Conservation (phyloP, 257 asterid genomes). For the Capsicum pubescens region DNA sequence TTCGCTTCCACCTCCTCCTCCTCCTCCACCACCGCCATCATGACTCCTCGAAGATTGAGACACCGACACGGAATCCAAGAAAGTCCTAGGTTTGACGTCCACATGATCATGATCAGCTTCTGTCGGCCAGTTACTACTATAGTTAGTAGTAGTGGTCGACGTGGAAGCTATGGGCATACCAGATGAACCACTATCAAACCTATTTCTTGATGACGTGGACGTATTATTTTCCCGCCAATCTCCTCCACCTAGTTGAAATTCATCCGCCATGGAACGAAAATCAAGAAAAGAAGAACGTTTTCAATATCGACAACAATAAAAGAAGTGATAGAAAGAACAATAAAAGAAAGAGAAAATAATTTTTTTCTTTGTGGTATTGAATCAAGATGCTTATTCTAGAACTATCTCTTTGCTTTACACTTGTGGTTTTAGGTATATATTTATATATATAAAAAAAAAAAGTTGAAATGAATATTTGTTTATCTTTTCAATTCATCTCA, state of each 20-base stretch:
- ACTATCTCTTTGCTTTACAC: conserved; percentile 1
- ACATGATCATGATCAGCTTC: conserved; percentile 40
- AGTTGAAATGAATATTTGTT: conserved; percentile 50
- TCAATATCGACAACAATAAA: neutral
- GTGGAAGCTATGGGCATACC: conserved; percentile 33
- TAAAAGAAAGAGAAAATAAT: neutral
- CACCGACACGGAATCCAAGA: conserved; percentile 49
- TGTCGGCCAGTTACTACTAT: conserved; percentile 61
- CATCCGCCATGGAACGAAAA: conserved; percentile 60
- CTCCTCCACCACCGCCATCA: neutral
- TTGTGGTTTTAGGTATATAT: conserved; percentile 14
- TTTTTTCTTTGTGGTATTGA: neutral
- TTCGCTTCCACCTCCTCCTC: neutral
- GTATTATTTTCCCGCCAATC: conserved; percentile 74
- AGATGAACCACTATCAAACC: conserved; percentile 41
- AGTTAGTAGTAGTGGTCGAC: conserved; percentile 47
- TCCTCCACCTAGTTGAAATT: conserved; percentile 70
- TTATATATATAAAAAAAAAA: conserved; percentile 29
- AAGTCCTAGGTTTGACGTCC: conserved; percentile 55
- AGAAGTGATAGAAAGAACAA: neutral
- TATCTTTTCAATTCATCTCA: conserved; percentile 40
- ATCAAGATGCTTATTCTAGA: neutral
- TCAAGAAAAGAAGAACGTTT: neutral
- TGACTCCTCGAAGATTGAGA: conserved; percentile 30
- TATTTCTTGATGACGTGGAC: conserved; percentile 41